These are phyloP conservation scores for Diaporthe sp. DNA, from an alignment of 2,329 filamentous ascomycete species.

Conservation along the genomic window DNA sequence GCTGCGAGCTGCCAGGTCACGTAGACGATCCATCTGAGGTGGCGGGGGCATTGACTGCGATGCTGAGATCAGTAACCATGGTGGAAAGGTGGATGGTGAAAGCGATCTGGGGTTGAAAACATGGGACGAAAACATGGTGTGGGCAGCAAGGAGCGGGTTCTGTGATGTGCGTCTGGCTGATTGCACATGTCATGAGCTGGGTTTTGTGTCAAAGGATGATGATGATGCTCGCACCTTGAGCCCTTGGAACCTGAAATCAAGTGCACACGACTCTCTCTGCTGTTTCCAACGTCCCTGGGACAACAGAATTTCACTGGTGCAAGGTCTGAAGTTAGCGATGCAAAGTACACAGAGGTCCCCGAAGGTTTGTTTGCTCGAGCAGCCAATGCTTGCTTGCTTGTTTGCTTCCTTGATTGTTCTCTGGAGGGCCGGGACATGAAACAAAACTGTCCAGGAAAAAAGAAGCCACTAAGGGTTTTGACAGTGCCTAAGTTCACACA, in stretches of 20 bases:
- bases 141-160: background rate
- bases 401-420: background rate
- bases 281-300: background rate
- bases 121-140: background rate
- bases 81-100: background rate
- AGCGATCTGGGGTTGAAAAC: background rate
- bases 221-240: background rate
- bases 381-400: background rate
- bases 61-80: conserved; percentile 25
- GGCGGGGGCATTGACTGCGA: background rate
- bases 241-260: background rate
- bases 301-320: background rate
- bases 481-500: background rate
- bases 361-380: background rate
- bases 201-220: background rate
- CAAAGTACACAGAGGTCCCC: background rate
- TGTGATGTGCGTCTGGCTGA: background rate
- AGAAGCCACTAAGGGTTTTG: background rate
- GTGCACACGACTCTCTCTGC: background rate
- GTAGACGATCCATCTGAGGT: conserved; percentile 24
- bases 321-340: background rate
- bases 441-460: background rate
- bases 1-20: conserved; percentile 19
- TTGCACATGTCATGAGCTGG: background rate
- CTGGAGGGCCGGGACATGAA: background rate